These are phyloP conservation scores for Rhazya stricta DNA, from an alignment of 257 asterid species.

Conservation along the genomic window DNA sequence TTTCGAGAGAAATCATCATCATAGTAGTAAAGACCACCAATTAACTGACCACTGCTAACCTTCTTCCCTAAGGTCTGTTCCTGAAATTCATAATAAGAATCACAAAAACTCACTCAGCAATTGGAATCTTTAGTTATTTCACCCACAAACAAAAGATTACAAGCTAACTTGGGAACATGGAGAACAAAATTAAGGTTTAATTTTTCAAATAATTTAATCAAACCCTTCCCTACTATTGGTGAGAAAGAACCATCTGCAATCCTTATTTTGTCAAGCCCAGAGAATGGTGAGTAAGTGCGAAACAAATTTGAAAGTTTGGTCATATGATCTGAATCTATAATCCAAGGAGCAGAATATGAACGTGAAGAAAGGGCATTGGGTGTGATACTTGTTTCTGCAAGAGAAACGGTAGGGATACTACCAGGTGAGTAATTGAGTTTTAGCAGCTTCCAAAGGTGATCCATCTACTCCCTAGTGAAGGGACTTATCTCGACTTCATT, in stretches of 20 bases:
- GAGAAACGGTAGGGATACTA: too few relatives aligned
- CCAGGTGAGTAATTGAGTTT: too few relatives aligned
- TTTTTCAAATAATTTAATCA: not conserved
- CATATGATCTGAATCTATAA: not conserved
- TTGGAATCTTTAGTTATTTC: not conserved
- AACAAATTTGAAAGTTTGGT: not conserved
- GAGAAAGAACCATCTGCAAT: not conserved
- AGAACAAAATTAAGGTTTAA: not conserved
- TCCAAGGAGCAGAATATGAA: not conserved
- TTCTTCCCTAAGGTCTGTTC: not conserved
- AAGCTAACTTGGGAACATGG: not conserved
- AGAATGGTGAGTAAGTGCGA: not conserved
- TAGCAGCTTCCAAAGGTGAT: not conserved
- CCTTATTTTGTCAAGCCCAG: not conserved
- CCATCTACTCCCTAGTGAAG: not conserved
- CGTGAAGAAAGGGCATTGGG: not conserved
- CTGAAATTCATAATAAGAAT: not conserved
- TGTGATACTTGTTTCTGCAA: not conserved
- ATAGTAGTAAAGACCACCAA: not conserved
- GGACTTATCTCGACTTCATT: not conserved
- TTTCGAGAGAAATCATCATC: not conserved
- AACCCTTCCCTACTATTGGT: not conserved
- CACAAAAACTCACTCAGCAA: not conserved
- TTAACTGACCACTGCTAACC: not conserved
- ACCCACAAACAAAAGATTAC: not conserved